A percentile compares a stretch with the other conserved stretches of the same genome.
These are phyloP conservation scores for Neopestalotiopsis sp. DNA, from an alignment of 2,329 filamentous ascomycete species.

Conservation along the genomic window DNA sequence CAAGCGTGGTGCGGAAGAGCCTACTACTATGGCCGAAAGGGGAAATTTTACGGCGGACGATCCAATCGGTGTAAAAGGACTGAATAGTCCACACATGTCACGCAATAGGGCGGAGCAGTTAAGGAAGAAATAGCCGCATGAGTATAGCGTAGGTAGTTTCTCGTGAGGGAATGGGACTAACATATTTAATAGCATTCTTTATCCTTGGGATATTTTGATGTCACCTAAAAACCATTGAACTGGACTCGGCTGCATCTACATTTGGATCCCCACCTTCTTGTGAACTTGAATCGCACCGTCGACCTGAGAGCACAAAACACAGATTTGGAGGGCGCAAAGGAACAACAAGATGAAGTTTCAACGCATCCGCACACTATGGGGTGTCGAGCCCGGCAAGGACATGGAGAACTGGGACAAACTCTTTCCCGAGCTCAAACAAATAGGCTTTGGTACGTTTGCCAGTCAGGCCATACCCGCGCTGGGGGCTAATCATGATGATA, in stretches of 20 bases:
- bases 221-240: too few species aligned
- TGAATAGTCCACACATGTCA: neutral
- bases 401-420: constrained; percentile 8
- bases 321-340: neutral
- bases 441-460: constrained; percentile 7
- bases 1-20: neutral
- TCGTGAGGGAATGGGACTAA: too few species aligned
- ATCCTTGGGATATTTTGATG: too few species aligned
- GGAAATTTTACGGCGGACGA: neutral
- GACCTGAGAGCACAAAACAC: too few species aligned
- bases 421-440: constrained; percentile 10
- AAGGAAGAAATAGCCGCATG: too few species aligned
- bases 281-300: too few species aligned
- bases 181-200: too few species aligned
- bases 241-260: too few species aligned
- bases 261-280: too few species aligned
- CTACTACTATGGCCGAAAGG: neutral
- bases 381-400: constrained; percentile 4
- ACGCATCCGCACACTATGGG: constrained; percentile 10
- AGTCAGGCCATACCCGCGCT: neutral
- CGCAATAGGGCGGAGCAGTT: neutral
- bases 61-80: neutral
- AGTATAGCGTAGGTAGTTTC: too few species aligned
- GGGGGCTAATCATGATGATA: neutral
- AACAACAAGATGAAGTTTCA: neutral